phyloP scores from a whole-genome alignment of 441 rosid genomes.

The Populus trichocarpa region DNA sequence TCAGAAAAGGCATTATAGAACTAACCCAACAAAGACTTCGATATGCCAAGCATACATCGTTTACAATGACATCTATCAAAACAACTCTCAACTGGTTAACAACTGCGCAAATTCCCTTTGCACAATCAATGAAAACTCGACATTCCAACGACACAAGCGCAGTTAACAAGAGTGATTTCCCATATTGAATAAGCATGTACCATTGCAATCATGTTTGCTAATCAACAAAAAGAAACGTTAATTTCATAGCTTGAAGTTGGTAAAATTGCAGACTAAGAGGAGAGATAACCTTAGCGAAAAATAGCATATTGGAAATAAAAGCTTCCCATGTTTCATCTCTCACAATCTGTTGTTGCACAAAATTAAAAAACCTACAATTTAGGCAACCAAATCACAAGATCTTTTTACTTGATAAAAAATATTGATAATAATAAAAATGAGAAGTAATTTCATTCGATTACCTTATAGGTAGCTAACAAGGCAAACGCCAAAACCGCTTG shows the following conservation, averaged over 20 bases:
- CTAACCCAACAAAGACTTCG: background rate
- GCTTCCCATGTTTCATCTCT: slow-evolving; percentile 86
- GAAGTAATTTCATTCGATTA: slow-evolving; percentile 8
- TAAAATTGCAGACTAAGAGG: background rate
- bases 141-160: background rate
- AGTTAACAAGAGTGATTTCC: background rate
- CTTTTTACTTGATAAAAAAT: background rate
- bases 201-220: background rate
- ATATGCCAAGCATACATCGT: background rate
- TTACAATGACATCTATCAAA: background rate
- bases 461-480: slow-evolving; percentile 57
- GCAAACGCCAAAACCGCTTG: slow-evolving; percentile 70
- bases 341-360: slow-evolving; percentile 46
- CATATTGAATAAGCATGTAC: background rate
- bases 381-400: background rate
- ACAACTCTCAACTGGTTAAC: background rate
- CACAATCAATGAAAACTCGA: background rate
- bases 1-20: background rate
- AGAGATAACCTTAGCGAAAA: slow-evolving; percentile 65
- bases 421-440: background rate
- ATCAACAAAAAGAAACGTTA: background rate
- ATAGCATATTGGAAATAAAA: slow-evolving; percentile 51
- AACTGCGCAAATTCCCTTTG: background rate
- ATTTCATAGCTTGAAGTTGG: background rate
- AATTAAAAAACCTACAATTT: background rate